Evolutionary conservation across 176 grass and related monocot species (phyloP).

Genomic region (Stipa capillata): DNA sequence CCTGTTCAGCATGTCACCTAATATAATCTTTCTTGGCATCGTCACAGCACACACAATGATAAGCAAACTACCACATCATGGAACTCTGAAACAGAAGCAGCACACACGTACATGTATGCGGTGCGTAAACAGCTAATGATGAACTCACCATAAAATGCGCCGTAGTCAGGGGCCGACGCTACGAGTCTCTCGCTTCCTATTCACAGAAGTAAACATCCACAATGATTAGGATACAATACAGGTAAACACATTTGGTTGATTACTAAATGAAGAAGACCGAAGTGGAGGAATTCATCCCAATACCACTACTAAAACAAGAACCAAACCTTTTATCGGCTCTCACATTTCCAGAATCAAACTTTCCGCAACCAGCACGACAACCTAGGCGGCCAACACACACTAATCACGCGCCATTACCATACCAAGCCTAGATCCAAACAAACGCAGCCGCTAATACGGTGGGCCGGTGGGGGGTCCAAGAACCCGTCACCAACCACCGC

Average conservation of each 20-base stretch:
- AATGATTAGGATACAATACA: neutral
- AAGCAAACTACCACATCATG: neutral
- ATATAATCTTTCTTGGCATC: neutral
- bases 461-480: neutral
- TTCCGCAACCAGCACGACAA: neutral
- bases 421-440: slow-evolving; percentile 6
- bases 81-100: neutral
- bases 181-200: neutral
- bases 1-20: neutral
- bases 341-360: neutral
- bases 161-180: neutral
- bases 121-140: neutral
- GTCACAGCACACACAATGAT: neutral
- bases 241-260: neutral
- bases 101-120: too few species aligned
- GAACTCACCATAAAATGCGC: slow-evolving; percentile 37
- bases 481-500: neutral
- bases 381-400: neutral
- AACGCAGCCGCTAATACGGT: neutral
- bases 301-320: neutral
- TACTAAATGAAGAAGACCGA: neutral
- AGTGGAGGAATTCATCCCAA: neutral
- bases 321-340: neutral
- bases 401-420: neutral
- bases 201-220: neutral